These are phyloP conservation scores for Parathielavia hyrcaniae DNA, from an alignment of 495 filamentous ascomycete genomes.

Conservation along the genomic window DNA sequence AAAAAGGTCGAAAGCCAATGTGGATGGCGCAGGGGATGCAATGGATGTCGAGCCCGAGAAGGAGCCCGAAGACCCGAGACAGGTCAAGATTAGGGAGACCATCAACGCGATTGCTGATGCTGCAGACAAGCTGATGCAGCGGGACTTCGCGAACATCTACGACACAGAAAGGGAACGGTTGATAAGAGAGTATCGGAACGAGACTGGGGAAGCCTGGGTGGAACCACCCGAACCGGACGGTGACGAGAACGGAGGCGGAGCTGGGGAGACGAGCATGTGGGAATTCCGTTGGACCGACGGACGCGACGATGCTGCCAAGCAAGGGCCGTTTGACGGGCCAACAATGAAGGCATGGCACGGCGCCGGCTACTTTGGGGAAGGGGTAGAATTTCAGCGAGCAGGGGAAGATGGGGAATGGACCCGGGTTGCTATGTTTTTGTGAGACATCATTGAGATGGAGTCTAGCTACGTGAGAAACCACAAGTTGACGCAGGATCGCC, in stretches of 20 bases:
- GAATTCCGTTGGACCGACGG: constrained; percentile 89
- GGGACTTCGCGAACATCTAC: constrained; percentile 82
- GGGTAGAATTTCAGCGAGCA: constrained; percentile 73
- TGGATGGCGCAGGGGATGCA: constrained; percentile 26
- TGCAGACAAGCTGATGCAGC: constrained; percentile 73
- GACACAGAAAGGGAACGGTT: constrained; percentile 81
- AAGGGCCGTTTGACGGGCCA: constrained; percentile 78
- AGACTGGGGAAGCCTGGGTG: constrained; percentile 89
- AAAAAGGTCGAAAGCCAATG: constrained; percentile 44
- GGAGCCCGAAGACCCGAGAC: constrained; percentile 59
- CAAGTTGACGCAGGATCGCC: constrained; percentile 1
- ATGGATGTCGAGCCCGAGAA: constrained; percentile 60
- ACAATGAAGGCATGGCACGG: constrained; percentile 86
- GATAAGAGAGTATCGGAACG: constrained; percentile 73
- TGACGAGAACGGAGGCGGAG: constrained; percentile 18
- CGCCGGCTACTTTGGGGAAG: constrained; percentile 90
- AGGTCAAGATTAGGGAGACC: constrained; percentile 58
- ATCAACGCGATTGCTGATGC: constrained; percentile 82
- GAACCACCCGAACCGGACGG: constrained; percentile 39
- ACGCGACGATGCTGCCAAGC: constrained; percentile 67
- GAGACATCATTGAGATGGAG: constrained; percentile 14
- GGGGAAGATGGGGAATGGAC: constrained; percentile 59
- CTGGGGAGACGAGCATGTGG: constrained; percentile 55
- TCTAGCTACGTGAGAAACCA: neutral
- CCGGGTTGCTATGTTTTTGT: constrained; percentile 55